Conservation (phyloP, 805 yeast genomes). For the Ogataea pilisensis region DNA sequence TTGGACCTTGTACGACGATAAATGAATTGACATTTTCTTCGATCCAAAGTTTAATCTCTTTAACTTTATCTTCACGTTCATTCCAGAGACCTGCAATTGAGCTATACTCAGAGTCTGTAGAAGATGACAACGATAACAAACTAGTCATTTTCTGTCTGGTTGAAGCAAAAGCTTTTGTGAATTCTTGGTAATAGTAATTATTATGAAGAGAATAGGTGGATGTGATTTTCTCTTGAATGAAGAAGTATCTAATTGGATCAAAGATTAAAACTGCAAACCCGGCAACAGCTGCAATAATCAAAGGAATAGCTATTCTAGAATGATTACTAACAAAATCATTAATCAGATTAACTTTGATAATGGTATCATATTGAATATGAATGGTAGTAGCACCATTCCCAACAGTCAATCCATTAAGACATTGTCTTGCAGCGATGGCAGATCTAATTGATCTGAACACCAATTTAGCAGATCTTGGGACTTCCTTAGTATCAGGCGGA, state of each 20-base stretch:
- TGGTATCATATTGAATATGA: slow-evolving; percentile 69
- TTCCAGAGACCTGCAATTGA: slow-evolving; percentile 46
- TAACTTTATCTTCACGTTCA: slow-evolving; percentile 64
- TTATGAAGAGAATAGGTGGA: slow-evolving; percentile 52
- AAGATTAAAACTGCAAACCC: slow-evolving; percentile 80
- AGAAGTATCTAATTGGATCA: slow-evolving; percentile 87
- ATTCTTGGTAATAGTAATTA: slow-evolving; percentile 31
- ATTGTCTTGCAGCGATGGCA: slow-evolving; percentile 84
- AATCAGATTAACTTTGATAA: slow-evolving; percentile 48
- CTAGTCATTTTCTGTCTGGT: slow-evolving; percentile 26
- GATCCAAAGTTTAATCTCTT: slow-evolving; percentile 72
- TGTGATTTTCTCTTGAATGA: slow-evolving; percentile 69
- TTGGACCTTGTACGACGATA: slow-evolving; percentile 86
- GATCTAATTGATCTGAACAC: slow-evolving; percentile 54
- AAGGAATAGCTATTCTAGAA: slow-evolving; percentile 78
- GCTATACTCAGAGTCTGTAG: slow-evolving; percentile 13
- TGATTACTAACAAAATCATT: slow-evolving; percentile 64
- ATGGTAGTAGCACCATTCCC: slow-evolving; percentile 51
- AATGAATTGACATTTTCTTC: slow-evolving; percentile 88
- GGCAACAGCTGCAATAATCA: slow-evolving; percentile 72
- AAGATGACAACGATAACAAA: slow-evolving; percentile 13
- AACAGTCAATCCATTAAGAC: slow-evolving; percentile 74
- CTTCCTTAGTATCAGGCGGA: slow-evolving; percentile 42
- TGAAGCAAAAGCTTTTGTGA: slow-evolving; percentile 29
- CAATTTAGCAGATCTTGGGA: slow-evolving; percentile 49